Evolutionary conservation across 192 early-diverging fungal species (phyloP).

Genomic region (Physocladia obscura): DNA sequence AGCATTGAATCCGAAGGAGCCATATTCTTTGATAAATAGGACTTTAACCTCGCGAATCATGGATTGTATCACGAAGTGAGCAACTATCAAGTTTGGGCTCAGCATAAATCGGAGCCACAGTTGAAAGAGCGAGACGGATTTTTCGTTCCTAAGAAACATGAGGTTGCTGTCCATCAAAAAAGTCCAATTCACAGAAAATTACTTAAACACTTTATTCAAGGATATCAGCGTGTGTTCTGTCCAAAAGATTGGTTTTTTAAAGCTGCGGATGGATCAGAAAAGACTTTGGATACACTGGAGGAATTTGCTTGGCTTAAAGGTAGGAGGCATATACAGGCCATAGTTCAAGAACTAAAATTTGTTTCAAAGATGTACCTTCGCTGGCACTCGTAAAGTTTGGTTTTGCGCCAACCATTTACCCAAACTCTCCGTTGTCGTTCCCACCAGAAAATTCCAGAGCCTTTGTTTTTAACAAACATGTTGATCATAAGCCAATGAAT

Average conservation of each 20-base stretch:
- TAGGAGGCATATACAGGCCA: background rate
- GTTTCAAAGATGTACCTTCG: background rate
- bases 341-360: background rate
- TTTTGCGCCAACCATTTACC: background rate
- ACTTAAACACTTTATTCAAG: background rate
- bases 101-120: background rate
- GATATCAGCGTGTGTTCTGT: background rate
- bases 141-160: background rate
- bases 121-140: slow-evolving; percentile 7
- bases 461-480: background rate
- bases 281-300: background rate
- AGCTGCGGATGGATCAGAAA: background rate
- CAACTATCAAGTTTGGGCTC: background rate
- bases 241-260: background rate
- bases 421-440: background rate
- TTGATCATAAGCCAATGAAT: background rate
- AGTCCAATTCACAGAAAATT: too few species aligned
- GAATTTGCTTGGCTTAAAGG: background rate
- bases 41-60: background rate
- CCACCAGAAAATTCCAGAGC: background rate
- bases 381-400: background rate
- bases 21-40: background rate
- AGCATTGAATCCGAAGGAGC: slow-evolving; percentile 6
- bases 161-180: background rate
- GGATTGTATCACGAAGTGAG: background rate